Conservation (phyloP, 2,329 filamentous ascomycete genomes). For the Arthrobotrys sinensis region DNA sequence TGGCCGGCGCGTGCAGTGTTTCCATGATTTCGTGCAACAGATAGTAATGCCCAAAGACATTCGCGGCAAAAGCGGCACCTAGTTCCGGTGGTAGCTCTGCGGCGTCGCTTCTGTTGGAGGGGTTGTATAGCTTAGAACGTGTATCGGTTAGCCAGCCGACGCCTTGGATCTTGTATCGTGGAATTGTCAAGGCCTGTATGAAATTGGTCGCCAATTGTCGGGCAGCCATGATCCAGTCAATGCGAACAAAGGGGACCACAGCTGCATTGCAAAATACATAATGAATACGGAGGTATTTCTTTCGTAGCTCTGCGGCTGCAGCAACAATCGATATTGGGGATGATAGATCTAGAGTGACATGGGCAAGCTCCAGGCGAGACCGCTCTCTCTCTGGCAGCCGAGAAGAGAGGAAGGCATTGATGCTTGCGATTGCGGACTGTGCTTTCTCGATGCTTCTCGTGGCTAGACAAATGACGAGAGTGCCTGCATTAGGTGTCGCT, state of each 20-base stretch:
- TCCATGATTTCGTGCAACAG: constrained; percentile 85
- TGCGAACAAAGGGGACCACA: constrained; percentile 86
- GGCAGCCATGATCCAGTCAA: constrained; percentile 78
- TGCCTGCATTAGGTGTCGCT: constrained; percentile 52
- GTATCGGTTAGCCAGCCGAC: constrained; percentile 71
- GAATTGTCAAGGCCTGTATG: constrained; percentile 80
- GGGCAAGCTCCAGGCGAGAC: constrained; percentile 49
- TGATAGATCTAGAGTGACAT: constrained; percentile 62
- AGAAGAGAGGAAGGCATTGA: constrained; percentile 53
- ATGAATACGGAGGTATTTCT: constrained; percentile 78
- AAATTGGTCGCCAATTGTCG: constrained; percentile 75
- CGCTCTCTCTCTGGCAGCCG: constrained; percentile 19
- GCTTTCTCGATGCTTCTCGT: constrained; percentile 62
- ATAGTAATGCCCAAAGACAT: constrained; percentile 95
- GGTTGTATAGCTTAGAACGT: constrained; percentile 20
- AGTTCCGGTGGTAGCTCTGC: constrained; percentile 67
- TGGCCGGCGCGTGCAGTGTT: constrained; percentile 74
- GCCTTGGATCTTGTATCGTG: constrained; percentile 77
- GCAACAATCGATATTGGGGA: constrained; percentile 61
- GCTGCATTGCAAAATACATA: constrained; percentile 88
- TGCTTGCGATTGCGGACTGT: constrained; percentile 54
- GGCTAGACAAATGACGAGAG: constrained; percentile 61
- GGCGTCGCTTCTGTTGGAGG: constrained; percentile 70
- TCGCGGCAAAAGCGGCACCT: constrained; percentile 88
- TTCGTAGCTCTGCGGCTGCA: constrained; percentile 39